Evolutionary conservation across 2,329 filamentous ascomycete species (phyloP).

Genomic region (Colletotrichum lindemuthianum): DNA sequence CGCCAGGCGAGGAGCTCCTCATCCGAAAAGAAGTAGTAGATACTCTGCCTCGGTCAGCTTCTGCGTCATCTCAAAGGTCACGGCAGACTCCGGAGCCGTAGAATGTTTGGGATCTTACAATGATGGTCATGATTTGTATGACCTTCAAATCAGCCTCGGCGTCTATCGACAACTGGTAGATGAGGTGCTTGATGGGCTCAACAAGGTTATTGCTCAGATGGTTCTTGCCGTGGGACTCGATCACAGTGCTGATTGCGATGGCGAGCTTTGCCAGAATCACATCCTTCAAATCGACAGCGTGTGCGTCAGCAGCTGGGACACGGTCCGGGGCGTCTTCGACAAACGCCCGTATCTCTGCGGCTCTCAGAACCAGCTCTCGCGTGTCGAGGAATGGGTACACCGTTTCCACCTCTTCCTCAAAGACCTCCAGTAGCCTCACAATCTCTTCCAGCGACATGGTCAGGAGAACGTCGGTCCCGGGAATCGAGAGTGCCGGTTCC

Average conservation of each 20-base stretch:
- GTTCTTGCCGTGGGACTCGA: conserved; percentile 46
- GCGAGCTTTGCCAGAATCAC: conserved; percentile 46
- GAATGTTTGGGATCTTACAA: conserved; percentile 37
- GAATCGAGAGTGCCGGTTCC: conserved; percentile 10
- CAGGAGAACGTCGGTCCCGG: conserved; percentile 22
- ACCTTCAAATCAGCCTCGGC: conserved; percentile 46
- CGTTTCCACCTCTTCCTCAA: conserved; percentile 51
- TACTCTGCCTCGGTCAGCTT: conserved; percentile 42
- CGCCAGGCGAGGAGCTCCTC: conserved; percentile 61
- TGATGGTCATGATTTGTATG: conserved; percentile 45
- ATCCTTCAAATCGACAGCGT: conserved; percentile 39
- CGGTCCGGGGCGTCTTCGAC: conserved; percentile 33
- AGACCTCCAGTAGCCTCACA: conserved; percentile 46
- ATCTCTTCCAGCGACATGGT: conserved; percentile 39
- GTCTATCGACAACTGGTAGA: conserved; percentile 26
- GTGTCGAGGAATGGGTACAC: conserved; percentile 49
- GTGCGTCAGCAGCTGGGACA: background rate
- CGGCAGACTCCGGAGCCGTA: no score
- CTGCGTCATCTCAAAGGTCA: no score
- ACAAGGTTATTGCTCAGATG: conserved; percentile 42
- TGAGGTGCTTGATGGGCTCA: conserved; percentile 41
- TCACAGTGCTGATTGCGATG: conserved; percentile 44
- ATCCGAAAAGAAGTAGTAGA: conserved; percentile 56
- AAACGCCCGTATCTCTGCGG: conserved; percentile 41
- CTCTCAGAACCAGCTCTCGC: conserved; percentile 39